Evolutionary conservation across 495 filamentous ascomycete genomes (phyloP).

Genomic region (Lentithecium fluviatile): DNA sequence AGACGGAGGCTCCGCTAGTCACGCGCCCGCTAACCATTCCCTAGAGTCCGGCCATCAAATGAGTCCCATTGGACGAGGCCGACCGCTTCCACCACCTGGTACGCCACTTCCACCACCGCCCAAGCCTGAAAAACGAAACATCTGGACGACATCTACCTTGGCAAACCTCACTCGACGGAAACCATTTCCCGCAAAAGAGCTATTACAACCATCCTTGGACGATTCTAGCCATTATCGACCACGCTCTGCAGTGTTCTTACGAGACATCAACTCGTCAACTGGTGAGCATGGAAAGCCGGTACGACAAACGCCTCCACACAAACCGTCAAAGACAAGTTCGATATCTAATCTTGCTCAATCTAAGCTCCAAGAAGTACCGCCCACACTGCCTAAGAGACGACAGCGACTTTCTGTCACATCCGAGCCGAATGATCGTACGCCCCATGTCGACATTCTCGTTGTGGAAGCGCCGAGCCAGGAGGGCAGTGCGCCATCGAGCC

Average conservation of each 20-base stretch:
- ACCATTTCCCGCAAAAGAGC: background rate
- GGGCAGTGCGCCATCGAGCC: slow-evolving; percentile 14
- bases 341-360: no score
- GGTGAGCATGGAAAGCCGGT: no score
- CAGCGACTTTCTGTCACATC: slow-evolving; percentile 5
- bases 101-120: slow-evolving; percentile 12
- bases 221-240: no score
- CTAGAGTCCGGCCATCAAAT: background rate
- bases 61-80: slow-evolving; percentile 20
- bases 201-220: no score
- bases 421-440: no score
- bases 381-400: slow-evolving; percentile 6
- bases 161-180: slow-evolving; percentile 8
- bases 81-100: slow-evolving; percentile 21
- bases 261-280: no score
- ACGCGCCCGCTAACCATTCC: background rate
- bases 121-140: background rate
- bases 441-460: slow-evolving; percentile 4
- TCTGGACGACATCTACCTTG: slow-evolving; percentile 13
- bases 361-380: background rate
- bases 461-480: slow-evolving; percentile 17
- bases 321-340: no score
- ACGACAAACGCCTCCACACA: no score
- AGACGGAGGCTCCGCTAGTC: background rate
- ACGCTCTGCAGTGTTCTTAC: no score